A percentile compares a stretch with the other conserved stretches of the same genome.
Evolutionary conservation across 352 stramenopile genomes (phyloP).

Genomic region (Globisporangium spinosum): DNA sequence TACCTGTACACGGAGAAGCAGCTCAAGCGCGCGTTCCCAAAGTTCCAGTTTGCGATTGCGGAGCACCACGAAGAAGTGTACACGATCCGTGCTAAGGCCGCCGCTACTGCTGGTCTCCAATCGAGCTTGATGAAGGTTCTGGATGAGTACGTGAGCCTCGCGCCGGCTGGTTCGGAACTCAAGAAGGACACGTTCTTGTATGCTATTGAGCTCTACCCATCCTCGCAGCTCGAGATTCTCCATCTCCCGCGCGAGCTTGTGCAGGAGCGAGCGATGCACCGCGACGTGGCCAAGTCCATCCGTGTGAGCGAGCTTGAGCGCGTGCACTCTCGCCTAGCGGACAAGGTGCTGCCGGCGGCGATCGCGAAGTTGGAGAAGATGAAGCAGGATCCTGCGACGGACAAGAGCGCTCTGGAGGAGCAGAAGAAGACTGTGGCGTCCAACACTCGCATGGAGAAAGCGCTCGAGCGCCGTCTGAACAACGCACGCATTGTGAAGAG

Average conservation of each 20-base stretch:
- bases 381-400: constrained; percentile 15
- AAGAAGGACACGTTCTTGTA: constrained; percentile 39
- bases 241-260: constrained; percentile 41
- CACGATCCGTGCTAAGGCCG: constrained; percentile 56
- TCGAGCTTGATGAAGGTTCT: constrained; percentile 44
- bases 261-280: constrained; percentile 30
- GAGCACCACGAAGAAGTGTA: constrained; percentile 56
- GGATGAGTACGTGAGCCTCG: constrained; percentile 50
- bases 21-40: constrained; percentile 50
- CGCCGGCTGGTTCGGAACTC: constrained; percentile 15
- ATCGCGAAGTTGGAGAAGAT: constrained; percentile 13
- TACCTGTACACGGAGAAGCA: constrained; percentile 57
- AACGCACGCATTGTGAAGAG: constrained; percentile 37
- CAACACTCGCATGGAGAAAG: constrained; percentile 27
- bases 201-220: constrained; percentile 53
- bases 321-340: constrained; percentile 22
- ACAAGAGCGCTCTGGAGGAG: constrained; percentile 23
- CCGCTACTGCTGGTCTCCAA: constrained; percentile 47
- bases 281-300: constrained; percentile 40
- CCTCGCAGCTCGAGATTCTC: constrained; percentile 50
- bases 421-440: constrained; percentile 20
- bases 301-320: constrained; percentile 43
- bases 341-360: constrained; percentile 14
- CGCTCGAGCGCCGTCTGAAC: constrained; percentile 41
- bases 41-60: constrained; percentile 35